Percentiles rank a stretch among this genome's conserved stretches.
Evolutionary conservation across 108 stramenopile species (phyloP).

Genomic region (Nitzschia sp.): DNA sequence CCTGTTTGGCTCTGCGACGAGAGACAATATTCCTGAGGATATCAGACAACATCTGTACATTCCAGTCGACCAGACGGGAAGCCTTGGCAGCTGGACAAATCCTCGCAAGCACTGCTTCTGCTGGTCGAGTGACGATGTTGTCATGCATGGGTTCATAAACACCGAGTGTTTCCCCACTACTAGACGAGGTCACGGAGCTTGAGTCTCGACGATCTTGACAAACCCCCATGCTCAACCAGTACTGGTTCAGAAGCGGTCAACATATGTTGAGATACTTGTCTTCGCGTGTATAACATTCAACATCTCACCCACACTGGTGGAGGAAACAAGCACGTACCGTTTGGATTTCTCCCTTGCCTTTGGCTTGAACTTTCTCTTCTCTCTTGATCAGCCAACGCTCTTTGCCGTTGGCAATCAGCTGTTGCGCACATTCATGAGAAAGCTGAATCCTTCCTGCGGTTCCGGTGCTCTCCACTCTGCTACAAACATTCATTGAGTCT

Average conservation of each 20-base stretch:
- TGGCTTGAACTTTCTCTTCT: not conserved
- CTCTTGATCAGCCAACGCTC: not conserved
- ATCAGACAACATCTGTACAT: slow-evolving; percentile 1
- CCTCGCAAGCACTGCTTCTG: not conserved
- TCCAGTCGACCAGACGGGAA: slow-evolving; percentile 16
- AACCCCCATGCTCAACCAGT: too few species aligned
- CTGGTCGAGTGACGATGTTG: not conserved
- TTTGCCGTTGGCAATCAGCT: not conserved
- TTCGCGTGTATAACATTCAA: too few species aligned
- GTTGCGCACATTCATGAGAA: not conserved
- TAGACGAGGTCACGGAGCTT: not conserved
- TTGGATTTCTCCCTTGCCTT: not conserved
- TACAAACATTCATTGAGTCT: slow-evolving; percentile 14
- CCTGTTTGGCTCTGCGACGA: too few species aligned
- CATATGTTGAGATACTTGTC: too few species aligned
- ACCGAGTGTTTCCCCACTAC: not conserved
- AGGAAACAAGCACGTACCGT: slow-evolving; percentile 9
- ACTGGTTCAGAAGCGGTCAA: too few species aligned
- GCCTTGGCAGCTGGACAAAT: not conserved
- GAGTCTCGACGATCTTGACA: too few species aligned
- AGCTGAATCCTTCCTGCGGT: slow-evolving; percentile 5
- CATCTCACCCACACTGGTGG: too few species aligned
- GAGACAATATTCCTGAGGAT: slow-evolving; percentile 3
- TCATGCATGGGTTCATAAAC: not conserved
- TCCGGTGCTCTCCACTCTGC: slow-evolving; percentile 1